Conservation (phyloP, 768 basidiomycete genomes). For the Amanita jacksonii region DNA sequence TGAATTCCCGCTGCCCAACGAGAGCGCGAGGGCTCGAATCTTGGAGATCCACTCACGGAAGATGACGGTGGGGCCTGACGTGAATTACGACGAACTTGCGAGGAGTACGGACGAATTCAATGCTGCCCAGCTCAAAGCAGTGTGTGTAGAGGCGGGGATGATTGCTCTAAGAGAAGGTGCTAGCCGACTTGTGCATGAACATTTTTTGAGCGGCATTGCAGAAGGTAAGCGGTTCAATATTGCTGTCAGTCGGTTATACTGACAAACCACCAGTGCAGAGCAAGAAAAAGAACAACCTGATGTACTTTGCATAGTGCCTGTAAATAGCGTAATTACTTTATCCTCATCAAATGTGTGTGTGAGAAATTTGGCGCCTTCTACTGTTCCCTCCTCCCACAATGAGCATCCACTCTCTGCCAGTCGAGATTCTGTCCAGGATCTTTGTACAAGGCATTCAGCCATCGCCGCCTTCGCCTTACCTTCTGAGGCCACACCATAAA, state of each 20-base stretch:
- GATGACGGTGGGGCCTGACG: slow-evolving; percentile 79
- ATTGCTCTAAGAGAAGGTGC: slow-evolving; percentile 93
- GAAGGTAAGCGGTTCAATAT: slow-evolving; percentile 50
- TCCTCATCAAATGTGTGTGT: not conserved
- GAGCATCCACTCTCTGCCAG: slow-evolving; percentile 39
- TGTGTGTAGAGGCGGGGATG: slow-evolving; percentile 99
- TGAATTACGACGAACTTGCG: slow-evolving; percentile 96
- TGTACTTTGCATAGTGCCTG: slow-evolving; percentile 72
- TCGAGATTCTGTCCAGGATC: slow-evolving; percentile 49
- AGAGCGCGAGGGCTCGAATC: slow-evolving; percentile 92
- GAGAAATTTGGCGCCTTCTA: not conserved
- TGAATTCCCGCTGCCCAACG: slow-evolving; percentile 95
- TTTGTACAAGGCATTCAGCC: slow-evolving; percentile 42
- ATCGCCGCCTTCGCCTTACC: slow-evolving; percentile 39
- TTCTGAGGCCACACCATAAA: slow-evolving; percentile 37
- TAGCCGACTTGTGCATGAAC: slow-evolving; percentile 82
- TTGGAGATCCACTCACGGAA: slow-evolving; percentile 96
- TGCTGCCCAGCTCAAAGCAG: slow-evolving; percentile 93
- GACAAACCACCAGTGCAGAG: slow-evolving; percentile 67
- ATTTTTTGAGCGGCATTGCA: slow-evolving; percentile 88
- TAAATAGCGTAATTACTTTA: not conserved
- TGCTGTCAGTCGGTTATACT: slow-evolving; percentile 5
- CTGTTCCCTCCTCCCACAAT: slow-evolving; percentile 11
- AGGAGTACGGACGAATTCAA: slow-evolving; percentile 98
- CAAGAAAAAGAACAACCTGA: slow-evolving; percentile 98